Percentiles rank a stretch among this genome's conserved stretches.
Evolutionary conservation across 371 early-diverging fungal genomes (phyloP).

Genomic region (Coemansia sp.): DNA sequence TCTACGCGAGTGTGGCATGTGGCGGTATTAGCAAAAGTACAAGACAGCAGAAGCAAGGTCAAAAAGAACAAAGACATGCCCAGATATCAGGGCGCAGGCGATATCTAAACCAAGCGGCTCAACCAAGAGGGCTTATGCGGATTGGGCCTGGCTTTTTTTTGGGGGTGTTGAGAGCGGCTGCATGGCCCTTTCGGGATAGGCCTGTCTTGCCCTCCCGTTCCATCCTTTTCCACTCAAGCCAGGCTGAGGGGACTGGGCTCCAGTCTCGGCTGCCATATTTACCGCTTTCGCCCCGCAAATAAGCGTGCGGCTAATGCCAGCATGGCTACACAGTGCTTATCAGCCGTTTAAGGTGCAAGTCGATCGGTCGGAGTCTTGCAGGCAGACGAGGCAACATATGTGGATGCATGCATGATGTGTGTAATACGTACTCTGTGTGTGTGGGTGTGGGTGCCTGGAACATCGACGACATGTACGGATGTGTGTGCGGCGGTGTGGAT

Average conservation of each 20-base stretch:
- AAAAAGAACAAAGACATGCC: constrained; percentile 5
- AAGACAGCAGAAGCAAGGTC: background rate
- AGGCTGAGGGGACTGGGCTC: background rate
- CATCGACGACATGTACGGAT: constrained; percentile 9
- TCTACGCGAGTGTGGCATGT: background rate
- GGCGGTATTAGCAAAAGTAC: constrained; percentile 1
- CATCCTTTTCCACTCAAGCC: background rate
- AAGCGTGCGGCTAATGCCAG: background rate
- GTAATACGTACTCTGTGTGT: constrained; percentile 19
- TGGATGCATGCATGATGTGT: background rate
- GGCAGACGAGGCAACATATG: background rate
- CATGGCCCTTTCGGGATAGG: constrained; percentile 7
- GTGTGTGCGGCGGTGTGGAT: constrained; percentile 11
- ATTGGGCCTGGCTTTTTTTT: constrained; percentile 16
- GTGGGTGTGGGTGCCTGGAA: constrained; percentile 6
- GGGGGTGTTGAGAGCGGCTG: constrained; percentile 15
- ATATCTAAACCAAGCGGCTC: constrained; percentile 9
- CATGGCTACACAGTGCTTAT: too few relatives aligned
- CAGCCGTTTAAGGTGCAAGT: too few relatives aligned
- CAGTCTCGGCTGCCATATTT: too few relatives aligned
- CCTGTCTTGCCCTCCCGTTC: constrained; percentile 1
- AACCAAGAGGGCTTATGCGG: constrained; percentile 5
- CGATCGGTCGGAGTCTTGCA: constrained; percentile 2
- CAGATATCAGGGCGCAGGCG: constrained; percentile 10
- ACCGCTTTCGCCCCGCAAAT: background rate